Evolutionary conservation across 139 green algal genomes (phyloP).

Genomic region (Ettlia oleoabundans): DNA sequence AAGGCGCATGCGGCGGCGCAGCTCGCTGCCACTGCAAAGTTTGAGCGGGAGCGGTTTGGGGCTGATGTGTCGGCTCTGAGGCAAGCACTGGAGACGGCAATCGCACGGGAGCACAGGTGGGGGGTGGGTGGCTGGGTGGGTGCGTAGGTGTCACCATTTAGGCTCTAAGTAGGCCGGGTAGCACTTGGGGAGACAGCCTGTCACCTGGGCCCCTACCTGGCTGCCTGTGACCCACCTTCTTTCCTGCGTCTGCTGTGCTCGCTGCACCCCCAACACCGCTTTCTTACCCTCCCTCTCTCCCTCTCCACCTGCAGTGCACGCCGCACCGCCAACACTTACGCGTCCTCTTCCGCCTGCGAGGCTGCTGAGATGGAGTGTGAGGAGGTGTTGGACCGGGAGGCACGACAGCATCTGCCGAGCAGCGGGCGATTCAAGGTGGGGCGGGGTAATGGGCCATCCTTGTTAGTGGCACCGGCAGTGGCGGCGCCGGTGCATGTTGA

Average conservation of each 20-base stretch:
- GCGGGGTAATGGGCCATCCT: no score
- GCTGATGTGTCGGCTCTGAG: slow-evolving; percentile 41
- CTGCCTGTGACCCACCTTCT: no score
- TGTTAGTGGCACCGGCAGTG: no score
- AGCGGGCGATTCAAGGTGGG: slow-evolving; percentile 63
- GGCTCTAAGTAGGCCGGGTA: no score
- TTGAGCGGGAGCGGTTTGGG: slow-evolving; percentile 66
- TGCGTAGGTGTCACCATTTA: neutral
- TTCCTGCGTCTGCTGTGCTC: no score
- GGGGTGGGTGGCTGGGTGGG: neutral
- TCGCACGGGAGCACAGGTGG: slow-evolving; percentile 54
- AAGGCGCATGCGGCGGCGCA: slow-evolving; percentile 23
- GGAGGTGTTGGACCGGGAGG: slow-evolving; percentile 57
- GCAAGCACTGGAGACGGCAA: slow-evolving; percentile 45
- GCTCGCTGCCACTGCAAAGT: slow-evolving; percentile 34
- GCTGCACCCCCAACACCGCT: neutral
- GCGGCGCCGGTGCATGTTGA: no score
- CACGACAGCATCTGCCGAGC: slow-evolving; percentile 50
- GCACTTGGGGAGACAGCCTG: no score
- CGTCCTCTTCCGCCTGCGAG: slow-evolving; percentile 47
- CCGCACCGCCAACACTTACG: slow-evolving; percentile 46
- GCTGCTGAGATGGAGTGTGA: slow-evolving; percentile 51
- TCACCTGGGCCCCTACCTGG: no score
- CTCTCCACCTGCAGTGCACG: neutral
- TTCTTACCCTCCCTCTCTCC: neutral